phyloP scores from a whole-genome alignment of 805 yeast genomes.

The Pichia gijzeniarum region DNA sequence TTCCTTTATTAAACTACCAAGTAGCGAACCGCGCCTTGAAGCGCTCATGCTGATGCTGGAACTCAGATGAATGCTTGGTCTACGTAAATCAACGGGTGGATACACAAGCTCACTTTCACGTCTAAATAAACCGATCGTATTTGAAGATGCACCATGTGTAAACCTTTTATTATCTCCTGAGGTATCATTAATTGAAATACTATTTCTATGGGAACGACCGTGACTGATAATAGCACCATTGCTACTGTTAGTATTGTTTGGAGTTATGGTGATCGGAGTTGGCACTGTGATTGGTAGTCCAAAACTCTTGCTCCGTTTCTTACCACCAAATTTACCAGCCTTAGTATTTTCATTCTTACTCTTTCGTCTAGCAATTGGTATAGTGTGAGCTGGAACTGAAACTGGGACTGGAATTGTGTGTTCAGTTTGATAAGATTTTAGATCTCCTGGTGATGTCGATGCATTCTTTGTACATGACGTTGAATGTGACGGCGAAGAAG shows the following conservation, averaged over 20 bases:
- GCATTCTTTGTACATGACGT: constrained; percentile 6
- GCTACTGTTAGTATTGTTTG: background rate
- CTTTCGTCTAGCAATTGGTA: constrained; percentile 9
- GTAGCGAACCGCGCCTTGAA: constrained; percentile 15
- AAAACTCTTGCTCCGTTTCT: constrained; percentile 9
- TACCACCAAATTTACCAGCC: constrained; percentile 12
- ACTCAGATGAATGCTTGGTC: constrained; percentile 6
- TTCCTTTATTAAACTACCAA: constrained; percentile 12
- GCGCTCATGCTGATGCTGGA: constrained; percentile 8
- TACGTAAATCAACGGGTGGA: constrained; percentile 12
- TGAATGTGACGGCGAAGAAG: background rate
- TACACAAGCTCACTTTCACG: constrained; percentile 11
- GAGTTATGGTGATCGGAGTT: background rate
- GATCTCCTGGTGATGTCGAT: constrained; percentile 9
- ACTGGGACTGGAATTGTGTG: background rate
- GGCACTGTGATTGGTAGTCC: background rate
- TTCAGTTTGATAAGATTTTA: background rate
- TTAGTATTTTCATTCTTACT: constrained; percentile 11
- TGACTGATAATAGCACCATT: background rate
- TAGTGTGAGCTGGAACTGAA: background rate
- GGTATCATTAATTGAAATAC: background rate
- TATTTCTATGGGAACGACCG: background rate
- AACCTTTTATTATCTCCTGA: background rate
- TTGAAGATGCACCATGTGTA: background rate
- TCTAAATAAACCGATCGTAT: constrained; percentile 1